A percentile compares a stretch with the other conserved stretches of the same genome.
Conservation (phyloP, 2,329 filamentous ascomycete genomes). For the Aspergillus felis region DNA sequence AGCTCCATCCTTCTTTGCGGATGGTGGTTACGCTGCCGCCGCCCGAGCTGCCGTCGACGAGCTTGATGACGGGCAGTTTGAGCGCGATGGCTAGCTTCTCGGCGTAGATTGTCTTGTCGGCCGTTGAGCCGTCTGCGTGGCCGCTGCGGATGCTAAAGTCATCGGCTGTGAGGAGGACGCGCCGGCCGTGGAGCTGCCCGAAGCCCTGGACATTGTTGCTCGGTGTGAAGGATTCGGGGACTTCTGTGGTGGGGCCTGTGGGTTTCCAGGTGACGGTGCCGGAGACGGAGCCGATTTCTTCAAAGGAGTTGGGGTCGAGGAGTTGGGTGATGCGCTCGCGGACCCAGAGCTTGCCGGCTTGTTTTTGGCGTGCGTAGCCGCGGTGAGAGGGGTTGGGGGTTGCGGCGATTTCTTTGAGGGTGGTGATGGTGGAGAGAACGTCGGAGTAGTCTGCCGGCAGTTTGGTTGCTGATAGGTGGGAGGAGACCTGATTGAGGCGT, state of each 20-base stretch:
- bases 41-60: conserved; percentile 62
- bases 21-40: conserved; percentile 62
- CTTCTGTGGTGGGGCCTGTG: conserved; percentile 32
- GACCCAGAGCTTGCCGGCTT: conserved; percentile 63
- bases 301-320: conserved; percentile 54
- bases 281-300: conserved; percentile 58
- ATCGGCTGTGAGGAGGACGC: conserved; percentile 59
- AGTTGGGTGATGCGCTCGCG: conserved; percentile 57
- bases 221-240: conserved; percentile 50
- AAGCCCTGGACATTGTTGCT: conserved; percentile 62
- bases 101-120: conserved; percentile 58
- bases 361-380: conserved; percentile 61
- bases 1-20: conserved; percentile 52
- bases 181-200: conserved; percentile 50
- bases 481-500: conserved; percentile 47
- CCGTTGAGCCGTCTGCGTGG: conserved; percentile 59
- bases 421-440: conserved; percentile 54
- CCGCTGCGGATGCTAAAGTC: conserved; percentile 62
- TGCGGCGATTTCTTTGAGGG: conserved; percentile 50
- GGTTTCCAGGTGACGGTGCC: conserved; percentile 58
- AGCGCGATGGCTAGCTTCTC: conserved; percentile 58
- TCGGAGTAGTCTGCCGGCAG: conserved; percentile 61
- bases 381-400: conserved; percentile 52
- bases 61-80: conserved; percentile 58
- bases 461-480: conserved; percentile 34